phyloP scores from a whole-genome alignment of 1,139 yeast genomes.

The Blastobotrys elegans region DNA sequence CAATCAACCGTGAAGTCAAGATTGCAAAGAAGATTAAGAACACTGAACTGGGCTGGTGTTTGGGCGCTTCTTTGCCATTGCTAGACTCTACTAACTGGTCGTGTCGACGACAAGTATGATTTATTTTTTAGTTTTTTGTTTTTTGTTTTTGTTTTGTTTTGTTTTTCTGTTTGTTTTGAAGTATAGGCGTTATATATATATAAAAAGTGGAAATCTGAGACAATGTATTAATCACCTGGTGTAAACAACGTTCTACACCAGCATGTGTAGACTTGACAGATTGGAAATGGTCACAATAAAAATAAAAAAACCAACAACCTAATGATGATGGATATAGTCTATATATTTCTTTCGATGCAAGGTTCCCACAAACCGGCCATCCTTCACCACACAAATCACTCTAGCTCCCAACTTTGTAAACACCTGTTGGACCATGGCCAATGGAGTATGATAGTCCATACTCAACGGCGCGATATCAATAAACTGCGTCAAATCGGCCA shows the following conservation, averaged over 20 bases:
- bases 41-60: conserved; percentile 96
- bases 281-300: not conserved
- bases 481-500: conserved; percentile 39
- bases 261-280: not conserved
- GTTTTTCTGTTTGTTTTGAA: too few species aligned
- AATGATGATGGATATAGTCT: conserved; percentile 38
- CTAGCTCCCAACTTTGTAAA: conserved; percentile 54
- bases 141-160: not conserved
- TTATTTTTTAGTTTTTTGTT: not conserved
- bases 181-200: too few species aligned
- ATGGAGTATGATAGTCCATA: conserved; percentile 47
- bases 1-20: conserved; percentile 78
- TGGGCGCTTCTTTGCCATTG: conserved; percentile 93
- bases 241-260: too few species aligned
- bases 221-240: too few species aligned
- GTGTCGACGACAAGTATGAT: conserved; percentile 37
- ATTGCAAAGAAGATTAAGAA: conserved; percentile 86
- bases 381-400: conserved; percentile 46
- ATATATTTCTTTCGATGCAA: conserved; percentile 54
- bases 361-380: conserved; percentile 50
- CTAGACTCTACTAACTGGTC: conserved; percentile 70
- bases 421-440: conserved; percentile 50
- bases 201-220: too few species aligned
- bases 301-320: not conserved
- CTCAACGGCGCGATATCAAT: conserved; percentile 50